phyloP scores from a whole-genome alignment of 192 early-diverging fungal species.

The Coemansia sp. region DNA sequence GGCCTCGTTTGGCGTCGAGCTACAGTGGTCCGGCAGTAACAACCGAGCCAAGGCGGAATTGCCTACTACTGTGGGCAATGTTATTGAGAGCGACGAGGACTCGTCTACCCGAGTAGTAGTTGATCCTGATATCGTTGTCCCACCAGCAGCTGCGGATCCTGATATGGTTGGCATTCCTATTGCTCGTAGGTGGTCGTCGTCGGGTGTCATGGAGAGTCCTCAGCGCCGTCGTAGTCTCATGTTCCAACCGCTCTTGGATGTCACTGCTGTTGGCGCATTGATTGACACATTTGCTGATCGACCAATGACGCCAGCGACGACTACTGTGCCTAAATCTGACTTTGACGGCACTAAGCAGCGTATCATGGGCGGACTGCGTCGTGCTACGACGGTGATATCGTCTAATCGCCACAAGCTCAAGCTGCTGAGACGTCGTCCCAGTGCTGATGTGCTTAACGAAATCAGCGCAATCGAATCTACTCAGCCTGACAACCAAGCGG shows the following conservation, averaged over 20 bases:
- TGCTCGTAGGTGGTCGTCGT: background rate
- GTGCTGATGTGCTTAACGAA: background rate
- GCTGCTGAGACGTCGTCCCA: background rate
- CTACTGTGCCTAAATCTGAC: background rate
- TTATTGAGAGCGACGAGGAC: constrained; percentile 2
- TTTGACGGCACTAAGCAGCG: background rate
- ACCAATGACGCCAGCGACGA: background rate
- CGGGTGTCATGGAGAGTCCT: constrained; percentile 14
- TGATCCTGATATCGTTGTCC: background rate
- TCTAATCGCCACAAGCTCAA: background rate
- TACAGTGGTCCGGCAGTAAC: background rate
- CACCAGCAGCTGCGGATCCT: too few species aligned
- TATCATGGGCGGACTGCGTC: constrained; percentile 32
- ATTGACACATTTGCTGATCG: constrained; percentile 30
- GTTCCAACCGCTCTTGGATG: constrained; percentile 48
- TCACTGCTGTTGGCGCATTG: constrained; percentile 33
- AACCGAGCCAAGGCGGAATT: background rate
- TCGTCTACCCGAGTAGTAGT: background rate
- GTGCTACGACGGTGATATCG: constrained; percentile 8
- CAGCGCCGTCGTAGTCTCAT: constrained; percentile 46
- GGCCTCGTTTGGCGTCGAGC: constrained; percentile 16
- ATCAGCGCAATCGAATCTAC: background rate
- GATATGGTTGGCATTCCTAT: background rate
- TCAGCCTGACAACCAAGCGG: background rate
- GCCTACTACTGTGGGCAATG: background rate